Conservation (phyloP, 441 rosid genomes). For the Raphanus hybrid region DNA sequence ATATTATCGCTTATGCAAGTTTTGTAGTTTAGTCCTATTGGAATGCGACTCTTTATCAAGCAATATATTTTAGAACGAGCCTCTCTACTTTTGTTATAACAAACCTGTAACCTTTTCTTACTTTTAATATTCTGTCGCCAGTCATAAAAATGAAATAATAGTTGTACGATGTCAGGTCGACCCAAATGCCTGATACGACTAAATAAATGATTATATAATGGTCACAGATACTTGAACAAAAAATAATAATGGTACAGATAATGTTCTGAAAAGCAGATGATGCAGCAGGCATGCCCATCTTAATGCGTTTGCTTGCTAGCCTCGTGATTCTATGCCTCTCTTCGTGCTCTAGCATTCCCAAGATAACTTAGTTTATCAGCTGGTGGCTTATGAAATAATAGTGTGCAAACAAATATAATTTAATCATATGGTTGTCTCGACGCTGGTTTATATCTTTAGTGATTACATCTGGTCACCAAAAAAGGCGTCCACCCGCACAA, state of each 20-base stretch:
- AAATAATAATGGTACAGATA: slow-evolving; percentile 22
- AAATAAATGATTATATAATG: slow-evolving; percentile 19
- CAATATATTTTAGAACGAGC: slow-evolving; percentile 16
- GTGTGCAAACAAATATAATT: neutral
- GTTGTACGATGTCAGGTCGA: slow-evolving; percentile 38
- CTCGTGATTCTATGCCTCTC: slow-evolving; percentile 42
- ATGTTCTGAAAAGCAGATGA: slow-evolving; percentile 37
- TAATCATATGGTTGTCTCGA: slow-evolving; percentile 10
- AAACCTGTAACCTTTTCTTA: slow-evolving; percentile 4
- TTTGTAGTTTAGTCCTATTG: slow-evolving; percentile 23
- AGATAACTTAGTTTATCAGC: slow-evolving; percentile 29
- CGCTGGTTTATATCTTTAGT: neutral
- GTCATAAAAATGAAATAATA: neutral
- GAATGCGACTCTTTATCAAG: slow-evolving; percentile 16
- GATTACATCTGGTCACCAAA: slow-evolving; percentile 1
- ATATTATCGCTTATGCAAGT: slow-evolving; percentile 14
- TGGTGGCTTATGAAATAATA: slow-evolving; percentile 9
- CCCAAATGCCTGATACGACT: slow-evolving; percentile 29
- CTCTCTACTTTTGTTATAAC: slow-evolving; percentile 26
- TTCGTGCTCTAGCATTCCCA: slow-evolving; percentile 32
- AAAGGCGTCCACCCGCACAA: slow-evolving; percentile 10
- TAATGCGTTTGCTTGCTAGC: slow-evolving; percentile 36
- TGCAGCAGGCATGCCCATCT: slow-evolving; percentile 40
- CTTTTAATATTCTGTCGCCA: slow-evolving; percentile 11
- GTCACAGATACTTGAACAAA: slow-evolving; percentile 10